phyloP scores from a whole-genome alignment of 2,329 filamentous ascomycete species.

The Fusarium sp. region DNA sequence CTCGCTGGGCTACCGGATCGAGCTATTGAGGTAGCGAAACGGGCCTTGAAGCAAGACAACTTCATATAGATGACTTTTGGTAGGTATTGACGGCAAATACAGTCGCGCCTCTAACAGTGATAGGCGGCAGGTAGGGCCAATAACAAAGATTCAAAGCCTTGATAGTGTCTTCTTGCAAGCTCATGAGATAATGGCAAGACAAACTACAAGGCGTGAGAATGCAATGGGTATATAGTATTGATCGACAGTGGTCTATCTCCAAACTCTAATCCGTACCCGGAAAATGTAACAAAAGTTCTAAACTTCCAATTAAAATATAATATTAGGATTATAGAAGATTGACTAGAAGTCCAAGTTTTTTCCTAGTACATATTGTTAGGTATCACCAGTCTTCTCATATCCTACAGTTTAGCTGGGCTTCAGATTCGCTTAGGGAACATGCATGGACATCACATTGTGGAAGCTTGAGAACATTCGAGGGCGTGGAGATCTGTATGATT shows the following conservation, averaged over 20 bases:
- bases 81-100: too few relatives aligned
- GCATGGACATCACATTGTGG: conserved; percentile 28
- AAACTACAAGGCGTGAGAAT: neutral
- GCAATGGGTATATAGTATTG: neutral
- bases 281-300: neutral
- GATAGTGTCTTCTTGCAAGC: neutral
- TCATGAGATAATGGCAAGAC: neutral
- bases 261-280: too few relatives aligned
- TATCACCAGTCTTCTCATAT: neutral
- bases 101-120: neutral
- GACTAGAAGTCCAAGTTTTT: neutral
- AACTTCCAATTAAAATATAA: neutral
- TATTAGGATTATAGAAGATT: neutral
- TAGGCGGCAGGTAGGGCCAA: neutral
- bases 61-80: neutral
- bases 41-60: conserved; percentile 58
- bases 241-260: neutral
- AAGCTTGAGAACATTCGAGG: conserved; percentile 9
- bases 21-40: conserved; percentile 74
- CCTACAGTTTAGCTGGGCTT: neutral
- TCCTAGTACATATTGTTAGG: neutral
- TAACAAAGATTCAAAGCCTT: neutral
- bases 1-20: conserved; percentile 83
- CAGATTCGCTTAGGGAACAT: neutral
- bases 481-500: conserved; percentile 31